Base-by-base conservation (phyloP, 202 grass and related monocot species). In the Panicum virgatum region DNA sequence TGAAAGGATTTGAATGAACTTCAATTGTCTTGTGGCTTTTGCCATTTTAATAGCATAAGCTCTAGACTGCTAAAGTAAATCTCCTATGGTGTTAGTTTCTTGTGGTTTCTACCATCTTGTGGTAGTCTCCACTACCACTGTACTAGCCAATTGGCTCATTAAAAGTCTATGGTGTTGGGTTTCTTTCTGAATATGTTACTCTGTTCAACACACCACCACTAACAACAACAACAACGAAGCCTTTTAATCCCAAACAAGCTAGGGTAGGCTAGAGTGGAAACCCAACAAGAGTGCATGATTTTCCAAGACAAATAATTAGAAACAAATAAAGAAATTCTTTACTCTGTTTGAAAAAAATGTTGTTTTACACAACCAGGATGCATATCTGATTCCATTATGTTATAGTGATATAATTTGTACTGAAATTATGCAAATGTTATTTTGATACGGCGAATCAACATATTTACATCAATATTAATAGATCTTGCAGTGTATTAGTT, bases 371-470 rank as follows among this genome's bases (percentile, higher is more conserved):
- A 47, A 56, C 54, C 37, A 36, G 23, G 11, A n/a, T 80, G 37
- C 64, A 52, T 13, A 14, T 30, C 18, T 80, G 39, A 80, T 80
- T 43, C 39, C 23, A 80, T n/a, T 56, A 50, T 43, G 40, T 10
- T 39, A 43, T 59, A 15, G 37, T 66, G 20, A 65, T 64, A 32
- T 32, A n/a, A 9, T 57, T 58, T 43, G 3, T 13, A 30, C 9
- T 36, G 29, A 36, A 45, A 48, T 13, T 54, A 58, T 37, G 1
- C 20, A 58, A 36, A 86, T 73, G 66, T 57, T 74, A 37, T 42
- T 79, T 79, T 36, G 12, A 36, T 52, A 18, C 5, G 44, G 50
- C n/a, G 14, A 85, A 80, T 29, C 40, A 66, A 75, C n/a, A 73
- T 74, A 58, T 18, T 47, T 86, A 13, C 66, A 20, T 16, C 30